Evolutionary conservation across 208 protist genomes (phyloP).

Genomic region (Trypanosoma melophagium): DNA sequence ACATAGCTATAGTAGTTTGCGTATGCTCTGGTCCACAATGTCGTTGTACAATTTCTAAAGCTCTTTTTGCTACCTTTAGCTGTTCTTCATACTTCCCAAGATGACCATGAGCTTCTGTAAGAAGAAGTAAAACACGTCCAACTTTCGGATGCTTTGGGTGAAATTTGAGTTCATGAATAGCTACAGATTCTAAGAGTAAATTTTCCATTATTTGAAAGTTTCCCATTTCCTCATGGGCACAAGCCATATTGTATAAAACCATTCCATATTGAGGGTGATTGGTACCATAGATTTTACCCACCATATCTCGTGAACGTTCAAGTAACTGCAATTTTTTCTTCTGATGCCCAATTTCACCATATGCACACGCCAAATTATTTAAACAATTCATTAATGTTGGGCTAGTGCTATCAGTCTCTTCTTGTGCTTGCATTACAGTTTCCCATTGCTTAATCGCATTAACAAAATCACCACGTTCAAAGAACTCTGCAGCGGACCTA

Average conservation of each 20-base stretch:
- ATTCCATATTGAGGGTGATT: constrained; percentile 88
- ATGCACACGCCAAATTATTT: constrained; percentile 87
- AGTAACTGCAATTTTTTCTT: constrained; percentile 74
- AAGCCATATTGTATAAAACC: constrained; percentile 85
- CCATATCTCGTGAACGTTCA: constrained; percentile 59
- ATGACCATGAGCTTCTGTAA: constrained; percentile 69
- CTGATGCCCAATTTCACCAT: constrained; percentile 79
- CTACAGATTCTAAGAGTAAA: constrained; percentile 59
- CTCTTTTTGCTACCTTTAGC: constrained; percentile 57
- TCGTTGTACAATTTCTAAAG: constrained; percentile 65
- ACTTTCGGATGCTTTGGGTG: constrained; percentile 75
- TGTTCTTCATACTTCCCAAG: constrained; percentile 61
- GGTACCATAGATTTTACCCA: constrained; percentile 57
- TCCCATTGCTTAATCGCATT: constrained; percentile 75
- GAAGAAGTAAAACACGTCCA: constrained; percentile 72
- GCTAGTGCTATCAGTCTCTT: constrained; percentile 38
- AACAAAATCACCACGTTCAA: constrained; percentile 60
- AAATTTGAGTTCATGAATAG: constrained; percentile 70
- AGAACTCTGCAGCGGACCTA: constrained; percentile 46
- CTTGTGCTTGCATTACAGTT: constrained; percentile 32
- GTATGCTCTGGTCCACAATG: constrained; percentile 81
- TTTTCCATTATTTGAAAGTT: constrained; percentile 71
- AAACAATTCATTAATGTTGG: constrained; percentile 77
- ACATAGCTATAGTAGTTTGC: constrained; percentile 74
- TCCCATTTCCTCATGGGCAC: constrained; percentile 77